A percentile compares a stretch with the other conserved stretches of the same genome.
phyloP scores from a whole-genome alignment of 345 rosid genomes.

The Camelina neglecta region DNA sequence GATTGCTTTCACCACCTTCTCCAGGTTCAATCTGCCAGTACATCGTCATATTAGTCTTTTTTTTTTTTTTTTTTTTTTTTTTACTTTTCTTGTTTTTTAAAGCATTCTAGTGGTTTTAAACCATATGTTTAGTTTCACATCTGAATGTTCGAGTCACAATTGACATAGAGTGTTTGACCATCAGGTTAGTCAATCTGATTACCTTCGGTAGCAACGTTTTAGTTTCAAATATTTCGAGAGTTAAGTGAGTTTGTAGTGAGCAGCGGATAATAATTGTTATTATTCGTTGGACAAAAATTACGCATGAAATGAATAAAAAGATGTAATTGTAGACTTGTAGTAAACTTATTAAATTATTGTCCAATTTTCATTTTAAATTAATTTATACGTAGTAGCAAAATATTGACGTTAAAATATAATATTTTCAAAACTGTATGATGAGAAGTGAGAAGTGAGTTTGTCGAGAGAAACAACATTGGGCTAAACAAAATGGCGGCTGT shows the following conservation, averaged over 20 bases:
- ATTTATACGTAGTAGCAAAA: neutral
- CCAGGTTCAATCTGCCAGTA: slow-evolving; percentile 73
- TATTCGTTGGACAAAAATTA: too few relatives aligned
- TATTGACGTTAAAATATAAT: neutral
- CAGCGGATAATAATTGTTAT: neutral
- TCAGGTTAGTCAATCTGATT: neutral
- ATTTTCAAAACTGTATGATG: neutral
- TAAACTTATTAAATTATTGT: neutral
- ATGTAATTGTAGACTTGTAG: neutral
- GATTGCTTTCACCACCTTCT: slow-evolving; percentile 94
- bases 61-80: neutral
- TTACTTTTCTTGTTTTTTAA: neutral
- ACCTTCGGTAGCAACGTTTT: slow-evolving; percentile 4
- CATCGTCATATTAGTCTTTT: slow-evolving; percentile 31
- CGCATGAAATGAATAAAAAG: neutral
- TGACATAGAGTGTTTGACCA: slow-evolving; percentile 14
- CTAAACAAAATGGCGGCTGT: slow-evolving; percentile 22
- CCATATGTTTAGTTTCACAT: neutral
- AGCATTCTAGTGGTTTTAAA: neutral
- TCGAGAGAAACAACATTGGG: slow-evolving; percentile 25
- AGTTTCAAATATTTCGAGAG: slow-evolving; percentile 2
- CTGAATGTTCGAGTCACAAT: neutral
- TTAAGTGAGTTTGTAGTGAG: neutral
- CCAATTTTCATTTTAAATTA: neutral
- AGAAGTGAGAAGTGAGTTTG: slow-evolving; percentile 1